Evolutionary conservation across 805 yeast genomes (phyloP).

Genomic region (Schwanniomyces sp.): DNA sequence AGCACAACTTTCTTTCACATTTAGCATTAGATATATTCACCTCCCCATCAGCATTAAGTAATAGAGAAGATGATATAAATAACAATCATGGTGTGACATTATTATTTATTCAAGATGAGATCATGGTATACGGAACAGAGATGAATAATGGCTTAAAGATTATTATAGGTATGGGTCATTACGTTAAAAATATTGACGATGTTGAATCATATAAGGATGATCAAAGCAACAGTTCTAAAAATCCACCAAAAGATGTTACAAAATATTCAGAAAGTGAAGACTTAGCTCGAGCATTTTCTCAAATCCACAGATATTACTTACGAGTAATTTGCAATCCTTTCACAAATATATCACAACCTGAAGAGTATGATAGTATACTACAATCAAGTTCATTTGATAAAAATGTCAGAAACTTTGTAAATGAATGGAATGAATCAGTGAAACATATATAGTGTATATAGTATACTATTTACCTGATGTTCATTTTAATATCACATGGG

Average conservation of each 20-base stretch:
- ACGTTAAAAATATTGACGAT: conserved; percentile 6
- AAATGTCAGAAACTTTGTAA: conserved; percentile 24
- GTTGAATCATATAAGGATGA: conserved; percentile 3
- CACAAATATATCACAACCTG: conserved; percentile 20
- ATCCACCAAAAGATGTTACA: neutral
- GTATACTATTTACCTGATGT: neutral
- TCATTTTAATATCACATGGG: conserved; percentile 74
- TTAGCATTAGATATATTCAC: conserved; percentile 72
- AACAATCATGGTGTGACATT: conserved; percentile 33
- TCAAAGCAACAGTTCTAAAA: neutral
- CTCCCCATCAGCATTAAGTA: conserved; percentile 45
- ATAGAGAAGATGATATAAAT: conserved; percentile 37
- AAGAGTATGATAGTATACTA: conserved; percentile 20
- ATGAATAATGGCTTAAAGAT: conserved; percentile 68
- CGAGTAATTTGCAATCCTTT: conserved; percentile 65
- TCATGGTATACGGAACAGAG: conserved; percentile 67
- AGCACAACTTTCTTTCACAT: conserved; percentile 71
- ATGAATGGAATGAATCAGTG: conserved; percentile 17
- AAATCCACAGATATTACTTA: conserved; percentile 55
- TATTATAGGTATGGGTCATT: conserved; percentile 48
- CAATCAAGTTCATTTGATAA: conserved; percentile 31
- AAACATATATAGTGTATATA: neutral
- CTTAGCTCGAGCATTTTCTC: conserved; percentile 24
- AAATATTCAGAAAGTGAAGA: conserved; percentile 3
- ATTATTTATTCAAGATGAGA: conserved; percentile 65